Evolutionary conservation across 1,139 yeast species (phyloP), one percentile per base, ranked within the genome.

Genomic region (Protomyces inundatus): DNA sequence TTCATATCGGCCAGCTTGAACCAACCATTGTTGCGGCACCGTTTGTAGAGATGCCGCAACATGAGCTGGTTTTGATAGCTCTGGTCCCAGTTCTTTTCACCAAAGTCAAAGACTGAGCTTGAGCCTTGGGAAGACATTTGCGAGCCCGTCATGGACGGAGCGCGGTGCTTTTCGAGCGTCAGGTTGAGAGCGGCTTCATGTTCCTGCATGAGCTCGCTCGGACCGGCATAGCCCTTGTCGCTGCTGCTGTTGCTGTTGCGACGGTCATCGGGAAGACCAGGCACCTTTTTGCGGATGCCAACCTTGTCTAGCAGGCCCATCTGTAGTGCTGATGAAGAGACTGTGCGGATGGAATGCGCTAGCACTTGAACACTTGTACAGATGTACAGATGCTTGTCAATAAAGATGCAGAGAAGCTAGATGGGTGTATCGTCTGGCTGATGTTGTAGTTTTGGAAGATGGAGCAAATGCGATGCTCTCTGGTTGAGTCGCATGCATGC

Each of bases 11-110:
- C 64, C 3, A 57, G 60, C 61, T 65, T 67, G 57, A 66, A 63
- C 68, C 68, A 66, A 48, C 65, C 64, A 46, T 62, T 66, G 58
- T 64, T 65, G 45, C 57, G 54, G 51, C 66, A 64, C 12, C 64
- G 54, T 45, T 66, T 66, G 61, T 64, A 65, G 14, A 65, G 64
- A 60, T 65, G 61, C 39, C 65, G 59, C 36, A 67, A 53, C 68
- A 66, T 65, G 50, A 66, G 65, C 35, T 66, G 67, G 42, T 65
- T 64, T 34, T 66, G 66, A 62, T 66, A 67, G 9, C 56, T 55
- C 45, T 58, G 62, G 33, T 58, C 62, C 45, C 52, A 39, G 9
- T 39, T 48, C 35, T 58, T 58, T 35, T 58, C 62, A 10, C 56
- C 62, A 7, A 58, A 58, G 35, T 58, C 56, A 34, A 39, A 58